Base-by-base conservation (phyloP, 805 yeast genomes). In the Candida maris region DNA sequence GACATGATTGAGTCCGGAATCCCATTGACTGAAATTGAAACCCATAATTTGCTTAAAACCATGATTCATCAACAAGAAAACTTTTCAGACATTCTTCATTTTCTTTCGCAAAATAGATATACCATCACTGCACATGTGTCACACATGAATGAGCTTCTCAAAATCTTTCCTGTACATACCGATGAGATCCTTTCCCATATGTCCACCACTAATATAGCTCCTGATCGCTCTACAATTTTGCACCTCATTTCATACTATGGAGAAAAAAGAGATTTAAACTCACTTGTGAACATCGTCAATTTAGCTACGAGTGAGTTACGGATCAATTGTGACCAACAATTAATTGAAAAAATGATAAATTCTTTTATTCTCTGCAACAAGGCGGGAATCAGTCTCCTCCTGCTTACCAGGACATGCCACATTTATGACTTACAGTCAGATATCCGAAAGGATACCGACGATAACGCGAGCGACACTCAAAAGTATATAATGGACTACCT, bases 11-110 rank as follows among this genome's bases (percentile, higher is more conserved):
- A 21, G 5, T 10, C 20, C 13, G 23, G 21, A 2, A 23, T 40
- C 9, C 30, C 29, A 14, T 27, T 49, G 20, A 38, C 48, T 4
- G 45, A 45, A 24, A 20, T 39, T 4, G 51, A 46, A 17, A 37
- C 42, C 1, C 27, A 31, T 30, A 41, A 37, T 24, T 39, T 38
- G 34, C 24, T 47, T 8, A 22, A 20, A 19, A n/a, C 41, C 13
- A 37, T 35, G 27, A 5, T 36, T 15, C 17, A 21, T 5, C 18
- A 24, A 10, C 8, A 20, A 1, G 23, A 32, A 4, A 21, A 13
- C 10, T 25, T 35, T 4, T 22, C 19, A 15, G 24, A 30, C 5
- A 21, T 41, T 10, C 30, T 43, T 27, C 29, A 19, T 3, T 34
- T 35, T 19, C 26, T 41, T 3, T 12, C 28, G 4, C 20, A 20